These are phyloP conservation scores for Cystobasidium sp. DNA, from an alignment of 1,284 basidiomycete species.

Conservation along the genomic window DNA sequence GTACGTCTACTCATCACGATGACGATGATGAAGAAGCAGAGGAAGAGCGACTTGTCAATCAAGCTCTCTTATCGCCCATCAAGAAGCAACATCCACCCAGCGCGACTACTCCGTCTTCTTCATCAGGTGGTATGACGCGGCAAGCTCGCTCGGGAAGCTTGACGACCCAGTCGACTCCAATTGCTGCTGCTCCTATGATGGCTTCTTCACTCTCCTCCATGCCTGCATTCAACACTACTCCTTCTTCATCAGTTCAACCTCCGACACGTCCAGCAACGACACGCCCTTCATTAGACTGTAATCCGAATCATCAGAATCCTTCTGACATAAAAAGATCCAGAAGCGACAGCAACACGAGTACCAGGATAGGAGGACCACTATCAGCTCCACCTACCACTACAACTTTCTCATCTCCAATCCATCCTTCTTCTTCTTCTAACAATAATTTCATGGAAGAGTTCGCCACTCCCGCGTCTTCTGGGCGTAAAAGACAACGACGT, in stretches of 20 bases:
- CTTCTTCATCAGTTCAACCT: not conserved
- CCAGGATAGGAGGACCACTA: not conserved
- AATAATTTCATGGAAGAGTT: constrained; percentile 1
- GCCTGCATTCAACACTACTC: not conserved
- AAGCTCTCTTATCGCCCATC: not conserved
- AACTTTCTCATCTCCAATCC: constrained; percentile 15
- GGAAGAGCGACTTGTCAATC: not conserved
- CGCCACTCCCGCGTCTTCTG: constrained; percentile 26
- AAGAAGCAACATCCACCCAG: not conserved
- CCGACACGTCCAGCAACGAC: constrained; percentile 31
- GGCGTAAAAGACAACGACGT: constrained; percentile 1
- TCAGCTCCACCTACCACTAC: constrained; percentile 30
- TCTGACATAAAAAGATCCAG: not conserved
- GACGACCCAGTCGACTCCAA: not conserved
- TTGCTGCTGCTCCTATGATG: constrained; percentile 2
- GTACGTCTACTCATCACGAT: not conserved
- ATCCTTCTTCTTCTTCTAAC: not conserved
- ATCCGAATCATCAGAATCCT: not conserved
- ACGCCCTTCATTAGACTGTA: constrained; percentile 8
- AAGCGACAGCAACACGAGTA: constrained; percentile 12
- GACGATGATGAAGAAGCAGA: not conserved
- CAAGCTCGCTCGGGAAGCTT: constrained; percentile 12
- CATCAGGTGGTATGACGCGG: not conserved
- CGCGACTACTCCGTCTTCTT: not conserved
- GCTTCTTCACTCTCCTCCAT: not conserved